Evolutionary conservation across 495 filamentous ascomycete genomes (phyloP).

Genomic region (Penicillium desertorum): DNA sequence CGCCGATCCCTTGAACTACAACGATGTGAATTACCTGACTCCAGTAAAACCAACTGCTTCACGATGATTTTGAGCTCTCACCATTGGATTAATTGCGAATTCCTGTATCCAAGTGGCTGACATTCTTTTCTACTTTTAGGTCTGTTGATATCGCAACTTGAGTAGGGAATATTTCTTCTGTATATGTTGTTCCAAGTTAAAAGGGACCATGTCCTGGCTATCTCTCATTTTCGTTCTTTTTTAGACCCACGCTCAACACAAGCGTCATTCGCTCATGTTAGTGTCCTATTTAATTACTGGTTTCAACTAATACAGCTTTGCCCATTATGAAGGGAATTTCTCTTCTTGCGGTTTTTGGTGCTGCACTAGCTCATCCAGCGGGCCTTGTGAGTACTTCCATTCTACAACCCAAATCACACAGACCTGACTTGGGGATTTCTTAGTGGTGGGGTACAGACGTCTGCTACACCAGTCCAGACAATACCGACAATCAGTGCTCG

Average conservation of each 20-base stretch:
- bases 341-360: conserved; percentile 28
- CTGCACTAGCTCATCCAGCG: conserved; percentile 34
- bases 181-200: neutral
- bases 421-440: conserved; percentile 1
- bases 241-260: neutral
- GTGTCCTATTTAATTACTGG: conserved; percentile 15
- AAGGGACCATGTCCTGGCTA: neutral
- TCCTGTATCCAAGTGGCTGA: neutral
- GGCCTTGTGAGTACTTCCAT: conserved; percentile 30
- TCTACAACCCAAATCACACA: neutral
- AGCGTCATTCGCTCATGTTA: conserved; percentile 6
- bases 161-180: no score
- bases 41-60: neutral
- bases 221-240: neutral
- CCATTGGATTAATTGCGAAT: neutral
- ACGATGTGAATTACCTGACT: neutral
- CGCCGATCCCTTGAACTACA: neutral
- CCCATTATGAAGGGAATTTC: conserved; percentile 29
- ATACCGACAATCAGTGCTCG: conserved; percentile 76
- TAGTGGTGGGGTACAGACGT: conserved; percentile 58
- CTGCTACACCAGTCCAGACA: conserved; percentile 67
- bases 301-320: conserved; percentile 19
- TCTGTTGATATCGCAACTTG: neutral
- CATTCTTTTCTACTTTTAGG: neutral
- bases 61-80: neutral